phyloP scores from a whole-genome alignment of 805 yeast genomes.

The Candida cerambycidarum region DNA sequence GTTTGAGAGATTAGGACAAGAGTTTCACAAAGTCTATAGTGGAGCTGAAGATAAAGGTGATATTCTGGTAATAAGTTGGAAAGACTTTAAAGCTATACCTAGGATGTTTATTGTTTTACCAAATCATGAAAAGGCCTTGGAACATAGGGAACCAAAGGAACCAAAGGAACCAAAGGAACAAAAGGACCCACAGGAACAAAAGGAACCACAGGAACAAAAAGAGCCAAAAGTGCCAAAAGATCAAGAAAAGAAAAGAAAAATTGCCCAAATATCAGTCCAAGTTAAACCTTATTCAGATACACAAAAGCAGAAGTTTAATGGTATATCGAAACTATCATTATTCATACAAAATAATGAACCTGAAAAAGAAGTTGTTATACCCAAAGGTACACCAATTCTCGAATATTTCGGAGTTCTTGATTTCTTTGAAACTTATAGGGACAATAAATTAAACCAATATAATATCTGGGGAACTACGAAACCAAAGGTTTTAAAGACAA shows the following conservation, averaged over 20 bases:
- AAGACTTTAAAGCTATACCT: conserved; percentile 29
- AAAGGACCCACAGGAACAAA: background rate
- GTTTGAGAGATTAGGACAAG: conserved; percentile 23
- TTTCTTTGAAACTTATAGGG: conserved; percentile 59
- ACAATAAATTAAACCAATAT: conserved; percentile 75
- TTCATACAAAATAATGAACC: conserved; percentile 32
- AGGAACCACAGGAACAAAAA: background rate
- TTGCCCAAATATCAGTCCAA: conserved; percentile 32
- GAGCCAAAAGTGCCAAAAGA: no score
- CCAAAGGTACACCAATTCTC: conserved; percentile 49
- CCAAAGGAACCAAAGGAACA: background rate
- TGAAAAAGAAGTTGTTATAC: conserved; percentile 24
- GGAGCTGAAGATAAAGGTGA: conserved; percentile 4
- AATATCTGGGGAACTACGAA: conserved; percentile 66
- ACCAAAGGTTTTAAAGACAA: conserved; percentile 35
- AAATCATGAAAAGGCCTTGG: conserved; percentile 28
- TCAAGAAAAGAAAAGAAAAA: conserved; percentile 15
- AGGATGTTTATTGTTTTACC: conserved; percentile 34
- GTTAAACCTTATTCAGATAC: conserved; percentile 63
- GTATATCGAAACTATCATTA: conserved; percentile 69
- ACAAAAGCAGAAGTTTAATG: conserved; percentile 59
- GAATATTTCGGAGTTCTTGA: conserved; percentile 77
- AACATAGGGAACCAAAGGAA: background rate
- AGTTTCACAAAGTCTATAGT: conserved; percentile 13
- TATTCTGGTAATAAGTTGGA: conserved; percentile 22